Evolutionary conservation across 495 filamentous ascomycete species (phyloP), one percentile per base, ranked within the genome.

Genomic region (Saxispiralis lemnorum): DNA sequence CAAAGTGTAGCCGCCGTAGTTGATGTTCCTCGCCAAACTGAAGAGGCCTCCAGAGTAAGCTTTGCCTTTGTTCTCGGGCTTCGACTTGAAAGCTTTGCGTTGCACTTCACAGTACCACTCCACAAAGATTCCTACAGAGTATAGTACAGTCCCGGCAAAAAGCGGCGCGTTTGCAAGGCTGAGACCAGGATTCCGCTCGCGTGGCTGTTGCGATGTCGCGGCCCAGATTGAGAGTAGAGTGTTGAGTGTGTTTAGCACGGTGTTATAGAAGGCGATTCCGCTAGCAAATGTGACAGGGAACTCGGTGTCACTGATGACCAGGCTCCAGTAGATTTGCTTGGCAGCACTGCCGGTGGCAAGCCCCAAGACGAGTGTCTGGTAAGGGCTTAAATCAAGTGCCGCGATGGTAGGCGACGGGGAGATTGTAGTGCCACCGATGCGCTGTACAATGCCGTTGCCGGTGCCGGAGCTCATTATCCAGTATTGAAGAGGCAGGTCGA

Each of bases 1-100:
- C 15, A 51, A 39, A 38, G 35, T 48, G 35, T 51, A 51, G 2
- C 38, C 48, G 34, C 33, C 35, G 35, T 51, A 51, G 30, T 51
- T 51, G 39, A 48, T 43, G 31, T 51, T 46, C 39, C 34, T 35
- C 15, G 45, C 39, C 13, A 38, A 10, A 9, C 43, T 32, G 12
- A 35, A 51, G 14, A 48, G 39, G 7, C 48, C 48, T 12, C 45
- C 48, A 24, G 34, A 37, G 35, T 35, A 51, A 19, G 44, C 39
- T 34, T 48, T 51, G 11, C 45, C 48, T 18, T 43, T 28, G 39
- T 51, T 51, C 39, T 39, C 16, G 13, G 48, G 45, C 10, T 48
- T 21, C 7, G 19, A 14, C 45, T 51, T 51, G 38, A 47, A 51
- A 10, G 7, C 7, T 33, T 42, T 38, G 14, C 48, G 48, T 34